Percentiles rank a stretch among this genome's conserved stretches.
phyloP scores from a whole-genome alignment of 1,284 basidiomycete species.

The Cryptococcus deneoformans region DNA sequence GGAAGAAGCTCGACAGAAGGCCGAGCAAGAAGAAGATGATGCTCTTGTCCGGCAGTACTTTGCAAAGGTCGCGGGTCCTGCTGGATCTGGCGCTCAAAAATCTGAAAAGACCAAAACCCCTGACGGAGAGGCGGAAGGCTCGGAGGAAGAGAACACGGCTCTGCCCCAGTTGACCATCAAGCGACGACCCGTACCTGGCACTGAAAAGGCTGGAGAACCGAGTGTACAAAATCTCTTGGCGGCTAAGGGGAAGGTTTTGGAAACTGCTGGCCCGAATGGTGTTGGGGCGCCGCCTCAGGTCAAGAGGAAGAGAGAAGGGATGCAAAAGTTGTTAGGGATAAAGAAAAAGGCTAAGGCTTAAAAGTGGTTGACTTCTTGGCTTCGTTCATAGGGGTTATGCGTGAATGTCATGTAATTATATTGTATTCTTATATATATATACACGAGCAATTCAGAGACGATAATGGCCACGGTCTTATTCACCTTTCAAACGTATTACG shows the following conservation, averaged over 20 bases:
- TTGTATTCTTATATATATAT: background rate
- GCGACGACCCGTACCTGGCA: slow-evolving; percentile 59
- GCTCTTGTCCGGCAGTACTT: slow-evolving; percentile 82
- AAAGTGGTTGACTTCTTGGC: background rate
- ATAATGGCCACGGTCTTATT: too few relatives aligned
- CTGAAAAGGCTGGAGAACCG: slow-evolving; percentile 55
- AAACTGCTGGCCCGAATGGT: slow-evolving; percentile 43
- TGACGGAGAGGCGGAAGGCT: slow-evolving; percentile 17
- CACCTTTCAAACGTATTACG: too few relatives aligned
- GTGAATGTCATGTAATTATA: background rate
- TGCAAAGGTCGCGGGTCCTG: slow-evolving; percentile 59
- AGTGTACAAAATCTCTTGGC: slow-evolving; percentile 67
- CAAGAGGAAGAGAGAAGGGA: slow-evolving; percentile 56
- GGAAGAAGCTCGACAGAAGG: slow-evolving; percentile 52
- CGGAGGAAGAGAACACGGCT: slow-evolving; percentile 7
- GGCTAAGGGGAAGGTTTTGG: slow-evolving; percentile 62
- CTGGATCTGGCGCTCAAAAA: slow-evolving; percentile 34
- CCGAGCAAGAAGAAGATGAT: slow-evolving; percentile 88
- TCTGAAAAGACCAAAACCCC: slow-evolving; percentile 32
- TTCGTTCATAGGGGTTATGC: background rate
- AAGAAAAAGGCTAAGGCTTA: slow-evolving; percentile 53
- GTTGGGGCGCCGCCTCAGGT: slow-evolving; percentile 52
- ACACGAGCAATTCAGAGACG: too few relatives aligned
- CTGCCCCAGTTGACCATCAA: slow-evolving; percentile 64
- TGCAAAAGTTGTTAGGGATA: slow-evolving; percentile 54